Conservation (phyloP, 257 asterid species). For the Primulina huaijiensis region DNA sequence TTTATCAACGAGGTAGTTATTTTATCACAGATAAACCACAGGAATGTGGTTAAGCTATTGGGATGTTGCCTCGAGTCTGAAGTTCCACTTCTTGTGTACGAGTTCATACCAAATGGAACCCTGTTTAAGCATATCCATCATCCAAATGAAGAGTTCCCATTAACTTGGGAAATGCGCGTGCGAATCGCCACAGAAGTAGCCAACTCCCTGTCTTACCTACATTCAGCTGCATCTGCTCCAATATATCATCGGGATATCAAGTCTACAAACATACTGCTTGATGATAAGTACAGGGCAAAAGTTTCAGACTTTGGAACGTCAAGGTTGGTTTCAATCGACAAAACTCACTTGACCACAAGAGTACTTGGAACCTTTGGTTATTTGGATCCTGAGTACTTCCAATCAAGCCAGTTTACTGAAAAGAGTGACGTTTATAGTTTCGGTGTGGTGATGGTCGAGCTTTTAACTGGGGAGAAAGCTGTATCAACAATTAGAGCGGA, state of each 20-base stretch:
- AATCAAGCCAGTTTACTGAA: constrained; percentile 15
- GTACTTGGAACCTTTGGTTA: constrained; percentile 19
- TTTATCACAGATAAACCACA: constrained; percentile 5
- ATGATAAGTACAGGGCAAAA: constrained; percentile 9
- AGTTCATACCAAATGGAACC: constrained; percentile 9
- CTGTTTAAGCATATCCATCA: constrained; percentile 7
- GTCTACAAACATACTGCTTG: constrained; percentile 14
- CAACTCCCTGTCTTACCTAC: constrained; percentile 10
- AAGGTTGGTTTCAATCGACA: background rate
- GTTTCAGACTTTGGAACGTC: constrained; percentile 10
- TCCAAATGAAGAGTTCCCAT: too few species aligned
- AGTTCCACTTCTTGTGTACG: constrained; percentile 3
- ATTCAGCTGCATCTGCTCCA: constrained; percentile 11
- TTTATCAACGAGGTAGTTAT: constrained; percentile 8
- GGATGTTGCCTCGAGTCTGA: constrained; percentile 15
- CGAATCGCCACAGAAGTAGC: constrained; percentile 15
- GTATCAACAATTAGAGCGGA: constrained; percentile 4
- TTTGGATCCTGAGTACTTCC: constrained; percentile 18
- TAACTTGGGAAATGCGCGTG: background rate
- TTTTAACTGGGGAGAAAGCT: constrained; percentile 19
- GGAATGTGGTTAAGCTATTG: constrained; percentile 17
- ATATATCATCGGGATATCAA: constrained; percentile 20
- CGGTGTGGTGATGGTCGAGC: constrained; percentile 19
- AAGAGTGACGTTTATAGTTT: constrained; percentile 23
- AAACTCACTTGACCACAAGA: constrained; percentile 21